These are phyloP conservation scores for Aureobasidium namibiae DNA, from an alignment of 2,329 filamentous ascomycete genomes.

Conservation along the genomic window DNA sequence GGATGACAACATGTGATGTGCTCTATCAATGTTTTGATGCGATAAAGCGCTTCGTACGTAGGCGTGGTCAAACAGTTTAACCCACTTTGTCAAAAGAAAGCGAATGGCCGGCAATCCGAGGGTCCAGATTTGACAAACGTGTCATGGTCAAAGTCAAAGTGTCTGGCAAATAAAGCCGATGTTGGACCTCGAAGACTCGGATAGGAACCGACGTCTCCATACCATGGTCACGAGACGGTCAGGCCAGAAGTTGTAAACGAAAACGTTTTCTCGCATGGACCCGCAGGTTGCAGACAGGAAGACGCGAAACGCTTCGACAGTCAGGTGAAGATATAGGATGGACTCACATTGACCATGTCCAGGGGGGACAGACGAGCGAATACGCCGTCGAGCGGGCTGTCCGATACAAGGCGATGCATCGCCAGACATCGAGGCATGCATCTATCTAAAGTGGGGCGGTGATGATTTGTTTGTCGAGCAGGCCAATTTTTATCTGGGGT, in stretches of 20 bases:
- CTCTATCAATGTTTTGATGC: not conserved
- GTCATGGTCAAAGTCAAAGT: conserved; percentile 1
- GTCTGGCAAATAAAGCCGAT: not conserved
- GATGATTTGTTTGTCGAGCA: not conserved
- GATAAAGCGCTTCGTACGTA: conserved; percentile 1
- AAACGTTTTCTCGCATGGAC: conserved; percentile 4
- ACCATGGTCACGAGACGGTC: conserved; percentile 10
- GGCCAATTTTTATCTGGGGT: conserved; percentile 7
- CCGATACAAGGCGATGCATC: conserved; percentile 1
- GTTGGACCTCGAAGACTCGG: not conserved
- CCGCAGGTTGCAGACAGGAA: not conserved
- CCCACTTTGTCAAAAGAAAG: conserved; percentile 5
- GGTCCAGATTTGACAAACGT: not conserved
- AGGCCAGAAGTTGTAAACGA: conserved; percentile 1
- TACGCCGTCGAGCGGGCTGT: not conserved
- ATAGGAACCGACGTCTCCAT: not conserved
- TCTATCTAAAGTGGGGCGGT: not conserved
- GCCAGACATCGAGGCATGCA: not conserved
- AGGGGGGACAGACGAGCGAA: not conserved
- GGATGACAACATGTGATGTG: not conserved
- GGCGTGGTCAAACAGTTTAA: conserved; percentile 5
- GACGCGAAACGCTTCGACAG: not conserved
- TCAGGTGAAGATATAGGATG: not conserved
- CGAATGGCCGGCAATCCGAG: conserved; percentile 2
- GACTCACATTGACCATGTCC: not conserved